These are phyloP conservation scores for Niebla homalea DNA, from an alignment of 495 filamentous ascomycete species.

Conservation along the genomic window DNA sequence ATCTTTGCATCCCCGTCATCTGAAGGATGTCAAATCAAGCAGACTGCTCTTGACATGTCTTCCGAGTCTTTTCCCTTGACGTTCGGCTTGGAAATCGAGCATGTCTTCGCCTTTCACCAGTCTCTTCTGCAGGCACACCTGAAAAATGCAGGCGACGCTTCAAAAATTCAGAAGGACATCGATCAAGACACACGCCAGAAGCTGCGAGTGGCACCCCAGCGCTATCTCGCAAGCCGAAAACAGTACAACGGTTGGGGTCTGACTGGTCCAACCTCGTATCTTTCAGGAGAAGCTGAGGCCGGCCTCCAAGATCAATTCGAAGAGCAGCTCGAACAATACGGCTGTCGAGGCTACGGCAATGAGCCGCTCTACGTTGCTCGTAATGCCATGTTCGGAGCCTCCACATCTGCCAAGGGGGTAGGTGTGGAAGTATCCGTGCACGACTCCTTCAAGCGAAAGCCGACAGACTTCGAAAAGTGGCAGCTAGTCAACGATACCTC, in stretches of 20 bases:
- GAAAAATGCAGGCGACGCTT: neutral
- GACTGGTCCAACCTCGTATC: slow-evolving; percentile 2
- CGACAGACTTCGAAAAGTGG: slow-evolving; percentile 10
- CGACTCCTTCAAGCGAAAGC: slow-evolving; percentile 4
- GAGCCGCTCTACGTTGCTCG: slow-evolving; percentile 10
- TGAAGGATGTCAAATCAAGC: no score
- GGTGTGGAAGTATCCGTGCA: neutral
- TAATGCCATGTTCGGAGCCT: neutral
- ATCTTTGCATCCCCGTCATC: no score
- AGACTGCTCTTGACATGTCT: no score
- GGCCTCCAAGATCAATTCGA: neutral
- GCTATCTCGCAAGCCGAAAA: slow-evolving; percentile 3
- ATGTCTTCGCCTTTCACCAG: slow-evolving; percentile 15
- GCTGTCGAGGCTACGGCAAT: slow-evolving; percentile 14
- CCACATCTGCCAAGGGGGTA: no score
- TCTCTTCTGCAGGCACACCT: slow-evolving; percentile 11
- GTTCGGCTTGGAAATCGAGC: slow-evolving; percentile 18
- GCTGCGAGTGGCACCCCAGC: neutral
- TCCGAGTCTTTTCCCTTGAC: slow-evolving; percentile 1
- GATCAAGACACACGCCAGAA: neutral
- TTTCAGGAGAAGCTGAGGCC: no score
- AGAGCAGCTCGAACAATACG: neutral
- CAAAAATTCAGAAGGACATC: slow-evolving; percentile 11
- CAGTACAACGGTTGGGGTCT: slow-evolving; percentile 17
- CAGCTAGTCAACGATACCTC: slow-evolving; percentile 7